These are phyloP conservation scores for Leishmania turanica DNA, from an alignment of 208 protist genomes.

Conservation along the genomic window DNA sequence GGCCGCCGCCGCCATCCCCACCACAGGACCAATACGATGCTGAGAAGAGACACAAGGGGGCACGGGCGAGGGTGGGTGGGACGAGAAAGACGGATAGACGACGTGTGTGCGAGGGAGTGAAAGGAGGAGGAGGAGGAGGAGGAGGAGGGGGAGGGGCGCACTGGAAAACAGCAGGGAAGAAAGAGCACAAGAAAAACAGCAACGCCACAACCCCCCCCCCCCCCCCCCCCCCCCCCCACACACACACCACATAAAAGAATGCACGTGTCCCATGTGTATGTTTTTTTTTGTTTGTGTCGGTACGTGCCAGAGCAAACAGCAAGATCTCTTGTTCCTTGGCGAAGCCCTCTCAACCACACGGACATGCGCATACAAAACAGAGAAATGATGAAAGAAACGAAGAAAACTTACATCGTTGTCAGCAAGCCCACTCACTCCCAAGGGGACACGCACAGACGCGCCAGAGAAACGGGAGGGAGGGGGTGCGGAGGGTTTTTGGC, in stretches of 20 bases:
- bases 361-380: neutral
- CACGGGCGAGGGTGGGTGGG: neutral
- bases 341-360: neutral
- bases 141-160: too few relatives aligned
- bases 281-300: neutral
- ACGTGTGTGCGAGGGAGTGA: neutral
- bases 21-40: neutral
- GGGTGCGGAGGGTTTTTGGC: neutral
- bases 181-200: neutral
- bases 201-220: neutral
- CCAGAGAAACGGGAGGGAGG: neutral
- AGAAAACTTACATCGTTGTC: neutral
- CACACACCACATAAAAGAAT: slow-evolving; percentile 11
- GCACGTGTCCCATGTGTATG: neutral
- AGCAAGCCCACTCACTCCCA: neutral
- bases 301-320: neutral
- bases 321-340: neutral
- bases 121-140: too few relatives aligned
- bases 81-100: neutral
- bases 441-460: neutral
- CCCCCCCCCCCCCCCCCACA: too few relatives aligned
- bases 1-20: too few relatives aligned
- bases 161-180: neutral
- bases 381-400: neutral
- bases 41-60: neutral